A percentile compares a stretch with the other conserved stretches of the same genome.
Conservation (phyloP, 768 basidiomycete genomes). For the Boletus bicolor region DNA sequence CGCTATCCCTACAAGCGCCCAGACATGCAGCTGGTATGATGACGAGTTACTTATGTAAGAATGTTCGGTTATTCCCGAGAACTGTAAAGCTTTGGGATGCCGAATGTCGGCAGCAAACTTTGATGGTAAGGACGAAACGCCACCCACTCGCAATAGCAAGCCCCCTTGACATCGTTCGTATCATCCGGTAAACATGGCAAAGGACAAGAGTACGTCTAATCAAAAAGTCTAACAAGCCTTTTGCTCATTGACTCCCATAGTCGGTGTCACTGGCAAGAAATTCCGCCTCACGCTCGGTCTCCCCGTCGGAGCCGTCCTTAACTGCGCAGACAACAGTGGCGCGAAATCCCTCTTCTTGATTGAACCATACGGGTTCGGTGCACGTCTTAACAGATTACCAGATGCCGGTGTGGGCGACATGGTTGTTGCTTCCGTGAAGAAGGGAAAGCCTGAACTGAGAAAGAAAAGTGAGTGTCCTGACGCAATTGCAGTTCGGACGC, state of each 20-base stretch:
- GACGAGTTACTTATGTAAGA: too few species aligned
- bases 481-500: neutral
- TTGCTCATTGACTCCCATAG: constrained; percentile 26
- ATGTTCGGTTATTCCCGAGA: constrained; percentile 6
- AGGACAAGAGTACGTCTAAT: constrained; percentile 19
- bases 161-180: constrained; percentile 1
- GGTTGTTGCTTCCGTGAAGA: constrained; percentile 97
- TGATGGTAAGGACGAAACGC: constrained; percentile 3
- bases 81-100: constrained; percentile 19
- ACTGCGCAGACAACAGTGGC: constrained; percentile 99
- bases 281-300: constrained; percentile 94
- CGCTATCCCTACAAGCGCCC: neutral
- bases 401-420: constrained; percentile 95
- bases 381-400: constrained; percentile 94
- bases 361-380: constrained; percentile 93
- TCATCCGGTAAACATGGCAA: constrained; percentile 21
- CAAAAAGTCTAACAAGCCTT: neutral
- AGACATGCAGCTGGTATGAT: too few species aligned
- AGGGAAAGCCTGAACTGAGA: constrained; percentile 98
- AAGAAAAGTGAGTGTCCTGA: constrained; percentile 84
- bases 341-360: constrained; percentile 95
- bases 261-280: constrained; percentile 84
- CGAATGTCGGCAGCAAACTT: constrained; percentile 21
- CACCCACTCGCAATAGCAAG: neutral
- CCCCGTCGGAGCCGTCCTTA: constrained; percentile 90